phyloP scores from a whole-genome alignment of 2,329 filamentous ascomycete species.

The Penicillium sp. region DNA sequence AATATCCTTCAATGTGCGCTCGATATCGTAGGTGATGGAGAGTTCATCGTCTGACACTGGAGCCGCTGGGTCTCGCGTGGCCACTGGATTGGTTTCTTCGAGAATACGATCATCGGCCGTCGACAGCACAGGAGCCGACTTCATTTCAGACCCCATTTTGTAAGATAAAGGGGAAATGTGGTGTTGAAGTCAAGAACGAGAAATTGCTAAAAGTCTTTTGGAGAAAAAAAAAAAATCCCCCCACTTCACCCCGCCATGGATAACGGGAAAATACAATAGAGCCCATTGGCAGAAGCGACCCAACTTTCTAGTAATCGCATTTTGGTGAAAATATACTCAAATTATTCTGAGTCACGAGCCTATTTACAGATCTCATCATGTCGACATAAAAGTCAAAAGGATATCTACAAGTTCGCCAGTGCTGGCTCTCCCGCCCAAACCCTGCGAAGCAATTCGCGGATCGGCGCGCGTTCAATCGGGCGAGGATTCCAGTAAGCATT shows the following conservation, averaged over 20 bases:
- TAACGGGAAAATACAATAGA: constrained; percentile 17
- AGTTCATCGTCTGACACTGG: constrained; percentile 66
- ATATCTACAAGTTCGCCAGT: constrained; percentile 47
- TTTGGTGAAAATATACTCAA: not conserved
- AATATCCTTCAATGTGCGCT: constrained; percentile 74
- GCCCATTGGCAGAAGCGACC: constrained; percentile 20
- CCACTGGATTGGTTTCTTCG: constrained; percentile 49
- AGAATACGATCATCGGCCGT: constrained; percentile 62
- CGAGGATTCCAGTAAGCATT: constrained; percentile 62
- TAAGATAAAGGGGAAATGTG: constrained; percentile 2
- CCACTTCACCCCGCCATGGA: constrained; percentile 33
- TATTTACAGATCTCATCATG: not conserved
- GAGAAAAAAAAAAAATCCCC: constrained; percentile 17
- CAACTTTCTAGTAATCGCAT: constrained; percentile 1
- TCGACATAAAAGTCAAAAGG: not conserved
- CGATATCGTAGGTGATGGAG: constrained; percentile 76
- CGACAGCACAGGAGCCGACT: constrained; percentile 57
- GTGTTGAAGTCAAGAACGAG: not conserved
- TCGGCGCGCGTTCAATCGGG: constrained; percentile 49
- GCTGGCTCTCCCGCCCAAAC: constrained; percentile 62
- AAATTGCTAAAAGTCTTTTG: constrained; percentile 19
- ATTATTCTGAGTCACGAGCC: too few species aligned
- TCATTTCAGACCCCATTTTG: constrained; percentile 32
- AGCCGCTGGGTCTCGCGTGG: constrained; percentile 29
- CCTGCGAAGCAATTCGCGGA: constrained; percentile 57